phyloP scores from a whole-genome alignment of 768 basidiomycete species.

The Phallus indusiatus region DNA sequence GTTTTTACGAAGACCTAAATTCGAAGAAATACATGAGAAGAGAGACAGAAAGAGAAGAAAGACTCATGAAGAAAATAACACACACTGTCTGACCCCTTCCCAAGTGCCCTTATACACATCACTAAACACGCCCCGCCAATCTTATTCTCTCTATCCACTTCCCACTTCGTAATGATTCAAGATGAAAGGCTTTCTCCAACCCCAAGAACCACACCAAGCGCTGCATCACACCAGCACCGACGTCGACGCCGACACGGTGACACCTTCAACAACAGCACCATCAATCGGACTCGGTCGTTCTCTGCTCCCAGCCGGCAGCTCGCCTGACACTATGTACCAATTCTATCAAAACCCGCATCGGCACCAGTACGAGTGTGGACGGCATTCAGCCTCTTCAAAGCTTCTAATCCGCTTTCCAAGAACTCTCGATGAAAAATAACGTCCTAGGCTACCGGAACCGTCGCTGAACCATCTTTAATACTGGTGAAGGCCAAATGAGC shows the following conservation, averaged over 20 bases:
- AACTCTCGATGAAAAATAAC: constrained; percentile 61
- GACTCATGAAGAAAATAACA: constrained; percentile 3
- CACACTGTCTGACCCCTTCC: constrained; percentile 55
- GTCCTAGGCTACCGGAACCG: neutral
- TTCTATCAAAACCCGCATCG: too few species aligned
- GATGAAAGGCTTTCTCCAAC: constrained; percentile 39
- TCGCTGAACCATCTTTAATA: neutral
- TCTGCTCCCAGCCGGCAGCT: too few species aligned
- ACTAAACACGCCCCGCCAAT: constrained; percentile 67
- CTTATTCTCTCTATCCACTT: constrained; percentile 59
- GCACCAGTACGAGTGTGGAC: too few species aligned
- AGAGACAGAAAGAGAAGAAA: constrained; percentile 2
- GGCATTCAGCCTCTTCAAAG: constrained; percentile 49
- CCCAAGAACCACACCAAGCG: neutral
- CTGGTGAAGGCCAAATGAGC: neutral
- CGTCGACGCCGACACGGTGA: too few species aligned
- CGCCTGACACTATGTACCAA: too few species aligned
- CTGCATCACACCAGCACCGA: too few species aligned
- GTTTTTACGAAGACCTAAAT: constrained; percentile 38
- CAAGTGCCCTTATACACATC: constrained; percentile 72
- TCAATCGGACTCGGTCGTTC: too few species aligned
- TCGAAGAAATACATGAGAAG: neutral
- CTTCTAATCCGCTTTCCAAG: constrained; percentile 64
- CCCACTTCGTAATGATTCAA: constrained; percentile 76
- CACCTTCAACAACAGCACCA: too few species aligned